Conservation (phyloP, 2,329 filamentous ascomycete genomes). For the Fusarium aywerte region DNA sequence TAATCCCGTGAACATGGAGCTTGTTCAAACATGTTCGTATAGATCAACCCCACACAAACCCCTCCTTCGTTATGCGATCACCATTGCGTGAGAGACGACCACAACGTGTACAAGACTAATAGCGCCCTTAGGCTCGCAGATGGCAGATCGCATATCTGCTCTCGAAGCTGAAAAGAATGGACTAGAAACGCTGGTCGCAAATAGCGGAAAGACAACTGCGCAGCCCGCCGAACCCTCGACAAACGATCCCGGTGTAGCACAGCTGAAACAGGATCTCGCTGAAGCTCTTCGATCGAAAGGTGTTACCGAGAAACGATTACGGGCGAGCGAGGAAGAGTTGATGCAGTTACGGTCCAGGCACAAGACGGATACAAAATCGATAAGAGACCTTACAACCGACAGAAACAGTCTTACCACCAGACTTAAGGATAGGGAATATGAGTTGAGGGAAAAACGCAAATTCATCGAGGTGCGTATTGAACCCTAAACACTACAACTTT, state of each 20-base stretch:
- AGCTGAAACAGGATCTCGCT: constrained; percentile 75
- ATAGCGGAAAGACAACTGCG: constrained; percentile 33
- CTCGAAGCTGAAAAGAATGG: constrained; percentile 68
- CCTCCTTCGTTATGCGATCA: constrained; percentile 28
- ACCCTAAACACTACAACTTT: background rate
- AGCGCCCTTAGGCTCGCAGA: constrained; percentile 64
- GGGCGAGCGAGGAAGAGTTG: constrained; percentile 71
- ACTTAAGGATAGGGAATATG: constrained; percentile 84
- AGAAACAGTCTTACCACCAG: constrained; percentile 70
- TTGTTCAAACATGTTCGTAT: constrained; percentile 81
- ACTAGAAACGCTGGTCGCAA: constrained; percentile 48
- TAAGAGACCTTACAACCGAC: constrained; percentile 72
- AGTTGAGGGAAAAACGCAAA: constrained; percentile 84
- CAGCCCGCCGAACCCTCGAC: constrained; percentile 29
- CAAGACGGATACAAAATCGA: constrained; percentile 67
- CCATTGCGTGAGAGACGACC: constrained; percentile 4
- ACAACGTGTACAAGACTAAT: constrained; percentile 29
- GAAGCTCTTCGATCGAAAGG: constrained; percentile 80
- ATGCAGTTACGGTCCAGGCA: constrained; percentile 69
- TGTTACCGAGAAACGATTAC: constrained; percentile 72
- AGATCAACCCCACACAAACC: constrained; percentile 23
- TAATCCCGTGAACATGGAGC: constrained; percentile 67
- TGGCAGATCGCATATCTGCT: constrained; percentile 73
- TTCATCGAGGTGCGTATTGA: constrained; percentile 72
- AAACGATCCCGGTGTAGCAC: constrained; percentile 54